Evolutionary conservation across 164 flowering plant species (phyloP).

Genomic region (Protea cynaroides): DNA sequence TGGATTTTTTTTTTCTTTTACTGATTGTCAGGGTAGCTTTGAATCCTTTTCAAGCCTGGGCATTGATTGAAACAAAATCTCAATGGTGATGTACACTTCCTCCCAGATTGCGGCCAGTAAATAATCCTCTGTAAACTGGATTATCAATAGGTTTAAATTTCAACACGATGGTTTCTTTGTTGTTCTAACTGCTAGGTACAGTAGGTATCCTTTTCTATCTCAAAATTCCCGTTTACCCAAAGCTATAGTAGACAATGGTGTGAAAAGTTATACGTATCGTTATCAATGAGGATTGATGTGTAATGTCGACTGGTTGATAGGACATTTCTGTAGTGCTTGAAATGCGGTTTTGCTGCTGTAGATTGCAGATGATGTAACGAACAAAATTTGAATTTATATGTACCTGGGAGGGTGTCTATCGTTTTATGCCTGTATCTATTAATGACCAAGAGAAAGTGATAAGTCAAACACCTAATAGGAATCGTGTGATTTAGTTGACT

Average conservation of each 20-base stretch:
- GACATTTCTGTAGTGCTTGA: too few relatives aligned
- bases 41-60: slow-evolving; percentile 84
- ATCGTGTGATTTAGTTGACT: too few relatives aligned
- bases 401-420: too few relatives aligned
- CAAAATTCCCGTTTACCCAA: slow-evolving; percentile 9
- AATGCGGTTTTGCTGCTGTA: too few relatives aligned
- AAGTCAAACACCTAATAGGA: too few relatives aligned
- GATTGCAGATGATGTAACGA: too few relatives aligned
- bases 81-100: slow-evolving; percentile 19
- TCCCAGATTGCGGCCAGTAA: slow-evolving; percentile 12
- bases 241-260: background rate
- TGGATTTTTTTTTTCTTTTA: slow-evolving; percentile 9
- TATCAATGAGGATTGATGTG: background rate
- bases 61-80: slow-evolving; percentile 54
- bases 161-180: background rate
- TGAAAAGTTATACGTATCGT: background rate
- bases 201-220: slow-evolving; percentile 1
- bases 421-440: too few relatives aligned
- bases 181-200: slow-evolving; percentile 8
- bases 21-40: slow-evolving; percentile 64
- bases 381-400: too few relatives aligned
- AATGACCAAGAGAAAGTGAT: too few relatives aligned
- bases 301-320: slow-evolving; percentile 2
- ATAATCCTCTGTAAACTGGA: background rate
- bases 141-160: slow-evolving; percentile 8